Conservation (phyloP, 169 alveolate species). For the Plasmodium gonderi region DNA sequence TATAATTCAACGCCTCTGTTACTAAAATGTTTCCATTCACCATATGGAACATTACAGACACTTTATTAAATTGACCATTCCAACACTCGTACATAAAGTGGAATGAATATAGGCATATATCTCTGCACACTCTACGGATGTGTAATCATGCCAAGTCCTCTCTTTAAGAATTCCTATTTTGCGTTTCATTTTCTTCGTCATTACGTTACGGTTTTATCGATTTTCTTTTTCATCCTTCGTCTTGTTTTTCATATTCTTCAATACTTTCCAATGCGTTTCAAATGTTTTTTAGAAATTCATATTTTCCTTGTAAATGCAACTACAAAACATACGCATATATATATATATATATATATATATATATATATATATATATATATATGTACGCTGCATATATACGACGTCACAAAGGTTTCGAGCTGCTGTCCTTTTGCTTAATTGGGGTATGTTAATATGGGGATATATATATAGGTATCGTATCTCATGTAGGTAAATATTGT, state of each 20-base stretch:
- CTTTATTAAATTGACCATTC: too few species aligned
- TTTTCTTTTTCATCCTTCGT: constrained; percentile 73
- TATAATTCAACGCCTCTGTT: too few species aligned
- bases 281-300: background rate
- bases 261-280: background rate
- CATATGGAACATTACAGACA: too few species aligned
- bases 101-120: background rate
- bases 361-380: background rate
- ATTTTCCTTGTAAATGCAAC: constrained; percentile 15
- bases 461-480: too few species aligned
- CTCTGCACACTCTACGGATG: background rate
- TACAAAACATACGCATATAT: background rate
- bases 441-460: too few species aligned
- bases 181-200: background rate
- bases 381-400: background rate
- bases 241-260: constrained; percentile 14
- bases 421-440: too few species aligned
- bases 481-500: too few species aligned
- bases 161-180: background rate
- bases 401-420: too few species aligned
- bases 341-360: background rate
- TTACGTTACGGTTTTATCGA: constrained; percentile 53
- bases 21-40: too few species aligned
- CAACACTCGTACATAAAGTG: too few species aligned
- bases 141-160: too few species aligned